Evolutionary conservation across 768 basidiomycete genomes (phyloP).

Genomic region (Baorangia bicolor): DNA sequence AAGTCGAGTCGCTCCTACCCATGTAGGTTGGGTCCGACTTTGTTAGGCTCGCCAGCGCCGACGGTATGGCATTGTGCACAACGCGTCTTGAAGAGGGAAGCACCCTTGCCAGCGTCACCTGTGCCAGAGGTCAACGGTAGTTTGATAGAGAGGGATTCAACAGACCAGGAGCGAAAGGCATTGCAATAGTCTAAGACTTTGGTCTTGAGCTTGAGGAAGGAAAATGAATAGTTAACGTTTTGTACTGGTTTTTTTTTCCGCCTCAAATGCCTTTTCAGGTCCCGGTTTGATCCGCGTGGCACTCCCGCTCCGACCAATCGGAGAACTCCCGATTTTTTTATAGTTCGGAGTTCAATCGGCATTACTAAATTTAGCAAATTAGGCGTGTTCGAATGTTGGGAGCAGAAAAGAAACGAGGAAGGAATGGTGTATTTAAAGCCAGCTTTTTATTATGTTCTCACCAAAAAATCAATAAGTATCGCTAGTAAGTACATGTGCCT

Average conservation of each 20-base stretch:
- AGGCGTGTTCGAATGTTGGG: too few relatives aligned
- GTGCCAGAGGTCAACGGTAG: background rate
- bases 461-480: too few relatives aligned
- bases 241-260: constrained; percentile 8
- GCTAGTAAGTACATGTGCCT: too few relatives aligned
- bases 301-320: constrained; percentile 22
- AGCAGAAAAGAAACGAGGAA: too few relatives aligned
- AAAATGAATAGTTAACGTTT: constrained; percentile 5
- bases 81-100: constrained; percentile 93
- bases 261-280: constrained; percentile 17
- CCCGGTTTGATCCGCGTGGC: constrained; percentile 30
- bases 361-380: too few relatives aligned
- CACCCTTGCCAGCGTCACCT: constrained; percentile 91
- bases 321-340: constrained; percentile 7
- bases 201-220: background rate
- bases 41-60: constrained; percentile 72
- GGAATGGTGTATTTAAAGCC: too few relatives aligned
- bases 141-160: background rate
- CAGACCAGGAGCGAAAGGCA: constrained; percentile 47
- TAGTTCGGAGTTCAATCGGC: too few relatives aligned
- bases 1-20: constrained; percentile 53
- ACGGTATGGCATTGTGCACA: constrained; percentile 94
- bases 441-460: too few relatives aligned
- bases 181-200: constrained; percentile 22
- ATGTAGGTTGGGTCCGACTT: constrained; percentile 94